Conservation (phyloP, 148 eudicot species). For the Oxyria digyna region DNA sequence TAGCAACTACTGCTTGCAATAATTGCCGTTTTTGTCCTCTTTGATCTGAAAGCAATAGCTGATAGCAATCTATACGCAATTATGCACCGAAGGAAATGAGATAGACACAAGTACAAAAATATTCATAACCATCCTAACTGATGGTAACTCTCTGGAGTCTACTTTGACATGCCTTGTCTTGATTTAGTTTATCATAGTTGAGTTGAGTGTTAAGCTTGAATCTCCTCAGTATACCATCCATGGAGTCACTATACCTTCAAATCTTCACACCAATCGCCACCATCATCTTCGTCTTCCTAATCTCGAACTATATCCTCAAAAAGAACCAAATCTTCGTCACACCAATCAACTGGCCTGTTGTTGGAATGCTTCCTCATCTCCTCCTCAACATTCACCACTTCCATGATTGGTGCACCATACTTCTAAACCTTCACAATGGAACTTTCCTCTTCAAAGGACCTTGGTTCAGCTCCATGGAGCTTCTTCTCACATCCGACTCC, state of each 20-base stretch:
- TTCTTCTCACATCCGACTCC: constrained; percentile 20
- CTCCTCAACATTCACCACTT: neutral
- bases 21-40: too few species aligned
- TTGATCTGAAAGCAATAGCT: neutral
- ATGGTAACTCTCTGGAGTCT: too few species aligned
- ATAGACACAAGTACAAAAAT: neutral
- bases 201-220: too few species aligned
- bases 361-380: neutral
- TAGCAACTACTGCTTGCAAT: neutral
- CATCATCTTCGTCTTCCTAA: neutral
- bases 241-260: neutral
- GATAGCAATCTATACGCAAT: too few species aligned
- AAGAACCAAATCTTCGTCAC: neutral
- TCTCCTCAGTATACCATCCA: too few species aligned
- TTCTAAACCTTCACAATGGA: neutral
- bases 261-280: neutral
- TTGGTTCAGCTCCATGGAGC: constrained; percentile 27
- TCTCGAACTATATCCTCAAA: neutral
- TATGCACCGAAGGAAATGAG: neutral
- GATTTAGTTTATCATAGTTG: neutral
- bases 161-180: too few species aligned
- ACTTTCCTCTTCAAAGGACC: constrained; percentile 31
- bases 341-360: neutral
- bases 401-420: neutral
- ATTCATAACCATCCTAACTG: too few species aligned